These are phyloP conservation scores for Vaccinium vitisidaea DNA, from an alignment of 148 eudicot species.

Conservation along the genomic window DNA sequence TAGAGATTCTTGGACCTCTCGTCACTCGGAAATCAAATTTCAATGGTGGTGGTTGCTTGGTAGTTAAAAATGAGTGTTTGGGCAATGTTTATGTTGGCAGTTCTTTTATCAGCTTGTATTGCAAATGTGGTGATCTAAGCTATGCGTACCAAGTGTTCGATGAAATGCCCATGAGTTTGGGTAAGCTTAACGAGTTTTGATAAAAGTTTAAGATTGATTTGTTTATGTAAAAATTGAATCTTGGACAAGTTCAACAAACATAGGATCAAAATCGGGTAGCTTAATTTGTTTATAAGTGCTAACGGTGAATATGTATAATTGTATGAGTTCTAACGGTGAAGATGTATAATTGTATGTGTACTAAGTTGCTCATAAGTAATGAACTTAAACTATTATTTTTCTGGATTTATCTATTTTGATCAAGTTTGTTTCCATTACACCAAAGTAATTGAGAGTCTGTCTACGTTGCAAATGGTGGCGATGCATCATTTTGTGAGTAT, in stretches of 20 bases:
- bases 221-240: no score
- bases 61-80: background rate
- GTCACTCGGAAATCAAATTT: background rate
- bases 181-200: constrained; percentile 8
- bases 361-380: background rate
- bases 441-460: background rate
- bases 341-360: no score
- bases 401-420: background rate
- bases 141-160: background rate
- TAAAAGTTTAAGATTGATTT: no score
- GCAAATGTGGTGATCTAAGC: background rate
- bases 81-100: constrained; percentile 4
- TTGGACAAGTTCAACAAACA: no score
- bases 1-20: background rate
- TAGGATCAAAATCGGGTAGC: no score
- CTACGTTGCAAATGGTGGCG: background rate
- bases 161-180: background rate
- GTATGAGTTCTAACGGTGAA: no score
- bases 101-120: background rate
- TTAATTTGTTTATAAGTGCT: no score
- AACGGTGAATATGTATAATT: no score
- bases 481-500: background rate
- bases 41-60: background rate
- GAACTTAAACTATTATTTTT: background rate
- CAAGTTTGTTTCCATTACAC: background rate